Base-by-base conservation (phyloP, 345 rosid species). In the Gossypium stocksii region DNA sequence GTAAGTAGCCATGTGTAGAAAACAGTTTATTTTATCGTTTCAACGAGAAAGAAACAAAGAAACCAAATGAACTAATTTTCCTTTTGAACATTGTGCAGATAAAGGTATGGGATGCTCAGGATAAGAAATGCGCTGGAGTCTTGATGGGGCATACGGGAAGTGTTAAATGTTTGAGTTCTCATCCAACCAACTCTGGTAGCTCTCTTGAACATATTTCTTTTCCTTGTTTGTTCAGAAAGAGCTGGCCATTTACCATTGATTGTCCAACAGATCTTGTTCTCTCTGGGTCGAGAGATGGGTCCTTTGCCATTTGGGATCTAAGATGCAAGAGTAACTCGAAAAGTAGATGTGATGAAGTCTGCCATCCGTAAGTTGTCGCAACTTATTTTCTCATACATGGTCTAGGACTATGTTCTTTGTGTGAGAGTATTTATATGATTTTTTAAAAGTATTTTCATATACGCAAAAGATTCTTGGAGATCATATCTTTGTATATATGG, bases 201-300 rank as follows among this genome's bases (percentile, higher is more conserved):
- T 20, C 22, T 74, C 58, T 72, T 68, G 41, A 70, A 41, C 1
- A 22, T 57, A 3, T 22, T 2, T 22, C 61, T 29, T 20, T 27
- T 51, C 19, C 17, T 38, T n/a, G 7, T 52, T 69, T 69, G 25
- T 69, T 51, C 17, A 17, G 60, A 69, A 51, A 52, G 25, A 29
- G 23, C 0, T 52, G 9, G 10, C 17, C 45, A 16, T 22, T 57
- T 51, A 69, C 60, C 46, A 51, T 69, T 29, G 71, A 51, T 61
- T 74, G 60, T 76, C 23, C 29, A 34, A 56, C 82, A 95, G 99
- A 91, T 85, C 77, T 95, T 78, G 78, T 93, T 45, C 85, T 89
- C 65, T 95, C 99, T 76, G 99, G 97, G 74, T 91, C 98, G 17
- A 87, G 99, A 82, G 99, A 93, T 83, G 99, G 98, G 34, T 91